A percentile compares a stretch with the other conserved stretches of the same genome.
These are phyloP conservation scores for Dalbergia cultrata DNA, from an alignment of 306 rosid species.

Conservation along the genomic window DNA sequence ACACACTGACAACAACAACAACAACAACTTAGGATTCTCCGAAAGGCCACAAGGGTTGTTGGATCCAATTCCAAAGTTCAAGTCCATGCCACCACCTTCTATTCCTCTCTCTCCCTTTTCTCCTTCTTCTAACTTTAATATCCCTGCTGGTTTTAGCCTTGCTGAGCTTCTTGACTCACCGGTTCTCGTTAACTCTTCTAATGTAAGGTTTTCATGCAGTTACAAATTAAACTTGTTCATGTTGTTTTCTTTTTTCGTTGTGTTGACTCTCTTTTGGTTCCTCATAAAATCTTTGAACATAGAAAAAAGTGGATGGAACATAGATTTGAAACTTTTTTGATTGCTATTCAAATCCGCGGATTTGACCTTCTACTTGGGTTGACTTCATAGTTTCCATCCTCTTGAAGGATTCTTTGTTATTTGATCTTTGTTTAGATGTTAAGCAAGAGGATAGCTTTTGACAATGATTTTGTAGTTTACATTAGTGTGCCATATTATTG, in stretches of 20 bases:
- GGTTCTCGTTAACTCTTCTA: constrained; percentile 70
- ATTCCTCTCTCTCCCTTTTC: constrained; percentile 76
- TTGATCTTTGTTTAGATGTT: neutral
- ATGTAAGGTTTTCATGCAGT: constrained; percentile 55
- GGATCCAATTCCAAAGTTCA: constrained; percentile 79
- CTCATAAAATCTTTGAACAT: neutral
- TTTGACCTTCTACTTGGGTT: neutral
- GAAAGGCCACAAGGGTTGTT: constrained; percentile 52
- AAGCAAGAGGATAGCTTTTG: neutral
- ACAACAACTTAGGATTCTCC: constrained; percentile 1
- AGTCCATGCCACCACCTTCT: constrained; percentile 84
- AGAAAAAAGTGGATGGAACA: neutral
- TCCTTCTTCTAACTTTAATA: constrained; percentile 76
- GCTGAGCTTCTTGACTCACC: constrained; percentile 97
- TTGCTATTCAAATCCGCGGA: neutral
- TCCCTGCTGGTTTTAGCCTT: constrained; percentile 81
- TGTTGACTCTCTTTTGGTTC: neutral
- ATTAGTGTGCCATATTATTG: too few species aligned
- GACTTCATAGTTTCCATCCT: constrained; percentile 3
- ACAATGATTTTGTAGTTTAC: neutral
- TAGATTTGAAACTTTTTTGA: neutral
- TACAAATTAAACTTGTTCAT: neutral
- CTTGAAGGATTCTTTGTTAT: neutral
- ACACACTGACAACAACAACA: neutral
- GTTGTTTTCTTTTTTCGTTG: neutral